Percentiles rank a stretch among this genome's conserved stretches.
These are phyloP conservation scores for Phytopythium kandeliae DNA, from an alignment of 352 stramenopile genomes.

Conservation along the genomic window DNA sequence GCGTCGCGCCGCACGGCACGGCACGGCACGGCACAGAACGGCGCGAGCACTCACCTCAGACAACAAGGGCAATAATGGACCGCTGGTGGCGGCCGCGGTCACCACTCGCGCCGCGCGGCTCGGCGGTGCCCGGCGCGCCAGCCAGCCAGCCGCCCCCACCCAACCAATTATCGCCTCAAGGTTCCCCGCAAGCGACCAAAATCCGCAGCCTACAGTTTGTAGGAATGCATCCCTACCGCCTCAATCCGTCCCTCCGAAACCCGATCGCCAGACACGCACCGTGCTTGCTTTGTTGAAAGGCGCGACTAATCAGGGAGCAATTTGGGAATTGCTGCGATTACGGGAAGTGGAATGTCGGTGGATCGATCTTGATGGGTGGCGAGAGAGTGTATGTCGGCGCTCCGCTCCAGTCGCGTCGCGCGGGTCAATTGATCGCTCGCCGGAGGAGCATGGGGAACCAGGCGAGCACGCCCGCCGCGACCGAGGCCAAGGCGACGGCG, in stretches of 20 bases:
- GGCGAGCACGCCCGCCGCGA: constrained; percentile 31
- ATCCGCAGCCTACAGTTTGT: constrained; percentile 7
- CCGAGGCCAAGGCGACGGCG: constrained; percentile 1
- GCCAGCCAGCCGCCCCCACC: constrained; percentile 15
- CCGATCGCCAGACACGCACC: too few relatives aligned
- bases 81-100: not conserved
- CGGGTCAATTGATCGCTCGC: too few relatives aligned
- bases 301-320: too few relatives aligned
- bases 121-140: too few relatives aligned
- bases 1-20: too few relatives aligned
- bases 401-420: too few relatives aligned
- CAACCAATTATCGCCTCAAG: constrained; percentile 9
- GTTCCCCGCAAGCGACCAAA: constrained; percentile 12
- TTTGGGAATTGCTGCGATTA: too few relatives aligned
- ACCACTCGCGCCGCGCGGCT: constrained; percentile 7
- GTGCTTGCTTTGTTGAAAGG: too few relatives aligned
- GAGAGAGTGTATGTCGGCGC: not conserved
- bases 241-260: too few relatives aligned
- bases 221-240: too few relatives aligned
- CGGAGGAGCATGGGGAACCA: constrained; percentile 84
- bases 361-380: not conserved
- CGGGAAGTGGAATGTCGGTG: too few relatives aligned
- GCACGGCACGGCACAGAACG: too few relatives aligned
- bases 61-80: constrained; percentile 75
- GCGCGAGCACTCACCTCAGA: constrained; percentile 45